Evolutionary conservation across 768 basidiomycete genomes (phyloP).

Genomic region (Russula brevipes): DNA sequence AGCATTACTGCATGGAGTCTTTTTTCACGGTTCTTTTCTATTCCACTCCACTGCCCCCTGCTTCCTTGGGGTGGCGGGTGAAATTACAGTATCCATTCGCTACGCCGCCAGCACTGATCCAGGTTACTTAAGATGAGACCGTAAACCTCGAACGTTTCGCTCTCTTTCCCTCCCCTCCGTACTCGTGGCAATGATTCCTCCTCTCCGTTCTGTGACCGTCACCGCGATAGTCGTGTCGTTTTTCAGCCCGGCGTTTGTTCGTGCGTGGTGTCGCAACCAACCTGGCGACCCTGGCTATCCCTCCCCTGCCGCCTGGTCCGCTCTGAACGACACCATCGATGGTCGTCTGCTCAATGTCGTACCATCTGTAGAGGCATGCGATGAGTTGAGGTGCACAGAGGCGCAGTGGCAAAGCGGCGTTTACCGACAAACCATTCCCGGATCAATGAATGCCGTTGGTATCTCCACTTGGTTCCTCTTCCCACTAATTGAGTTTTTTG

Average conservation of each 20-base stretch:
- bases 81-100: too few relatives aligned
- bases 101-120: background rate
- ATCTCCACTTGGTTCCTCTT: background rate
- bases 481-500: background rate
- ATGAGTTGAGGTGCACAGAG: conserved; percentile 11
- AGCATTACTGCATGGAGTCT: background rate
- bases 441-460: conserved; percentile 22
- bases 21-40: background rate
- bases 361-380: conserved; percentile 18
- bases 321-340: conserved; percentile 14
- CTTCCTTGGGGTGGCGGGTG: too few relatives aligned
- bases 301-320: conserved; percentile 9
- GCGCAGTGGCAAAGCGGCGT: conserved; percentile 20
- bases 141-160: background rate
- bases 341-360: conserved; percentile 17
- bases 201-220: background rate
- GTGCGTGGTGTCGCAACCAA: conserved; percentile 21
- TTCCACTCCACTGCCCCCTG: background rate
- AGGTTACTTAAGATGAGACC: background rate
- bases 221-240: background rate
- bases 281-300: conserved; percentile 23
- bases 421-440: conserved; percentile 20
- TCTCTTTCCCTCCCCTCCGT: background rate
- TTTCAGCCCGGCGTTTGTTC: background rate
- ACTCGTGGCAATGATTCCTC: background rate